Base-by-base conservation (phyloP, 2,329 filamentous ascomycete species). In the Pseudogymnoascus sp. region DNA sequence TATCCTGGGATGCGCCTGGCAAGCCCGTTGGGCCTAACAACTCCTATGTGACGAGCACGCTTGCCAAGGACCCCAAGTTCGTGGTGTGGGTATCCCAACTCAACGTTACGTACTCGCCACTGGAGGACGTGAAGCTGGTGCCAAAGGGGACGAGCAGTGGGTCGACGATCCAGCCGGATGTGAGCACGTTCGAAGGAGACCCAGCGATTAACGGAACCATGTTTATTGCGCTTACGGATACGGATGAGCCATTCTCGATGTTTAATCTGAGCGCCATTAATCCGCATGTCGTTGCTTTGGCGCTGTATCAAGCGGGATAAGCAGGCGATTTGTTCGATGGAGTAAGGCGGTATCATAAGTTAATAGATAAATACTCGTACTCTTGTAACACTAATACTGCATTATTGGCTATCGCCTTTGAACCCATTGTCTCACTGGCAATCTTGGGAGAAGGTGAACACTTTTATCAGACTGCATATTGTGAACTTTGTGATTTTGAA, bases 291-390 rank as follows among this genome's bases (percentile, higher is more conserved):
- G 83, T 84, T 62, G 90, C 90, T 21, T 78, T 78, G 29, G 78
- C 92, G 61, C 71, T 94, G 38, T 94, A 92, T 73, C 88, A 91
- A 76, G 86, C 90, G 68, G 91, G 90, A 67, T 94, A 80, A 81
- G 38, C 15, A 9, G 17, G 17, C 33, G 25, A 44, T 39, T 59
- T 62, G 39, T 9, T 51, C 17, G 5, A 25, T 10, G 39, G 59
- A 42, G 59, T 39, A 59, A 59, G 25, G 38, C 12, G 33, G 58
- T 38, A 59, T 25, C 13, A 59, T 59, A 39, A 17, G 15, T 39
- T 59, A 55, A 33, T 55, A 55, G 27, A 55, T 15, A 2, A 55
- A 55, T 55, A 33, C 48, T 55, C n/a, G 44, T 55, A 33, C 27
- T 55, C 44, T 55, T 55, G 48, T 55, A 55, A 55, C 13, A 33